Conservation (phyloP, 345 rosid genomes). For the Hibiscus syriacus region DNA sequence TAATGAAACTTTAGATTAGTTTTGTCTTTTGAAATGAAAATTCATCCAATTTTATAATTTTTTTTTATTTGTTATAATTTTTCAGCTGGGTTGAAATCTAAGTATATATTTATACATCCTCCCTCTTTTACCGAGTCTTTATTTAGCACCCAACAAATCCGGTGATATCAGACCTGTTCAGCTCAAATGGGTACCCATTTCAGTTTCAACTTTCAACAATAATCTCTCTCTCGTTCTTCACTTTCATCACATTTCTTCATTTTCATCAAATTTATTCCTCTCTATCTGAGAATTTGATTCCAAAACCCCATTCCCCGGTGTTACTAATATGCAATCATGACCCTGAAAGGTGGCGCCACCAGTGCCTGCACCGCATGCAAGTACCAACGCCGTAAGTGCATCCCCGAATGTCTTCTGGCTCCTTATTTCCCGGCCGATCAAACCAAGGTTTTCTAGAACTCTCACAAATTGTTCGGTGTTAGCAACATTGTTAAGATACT, state of each 20-base stretch:
- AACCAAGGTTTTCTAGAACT: slow-evolving; percentile 61
- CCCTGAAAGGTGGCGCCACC: slow-evolving; percentile 78
- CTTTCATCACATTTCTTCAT: not conserved
- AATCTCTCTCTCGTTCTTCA: not conserved
- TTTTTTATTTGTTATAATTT: too few relatives aligned
- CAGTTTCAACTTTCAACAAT: slow-evolving; percentile 18
- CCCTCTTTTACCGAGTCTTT: slow-evolving; percentile 32
- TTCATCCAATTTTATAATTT: too few relatives aligned
- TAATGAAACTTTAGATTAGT: too few relatives aligned
- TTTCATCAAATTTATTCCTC: not conserved
- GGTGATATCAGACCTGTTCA: slow-evolving; percentile 36
- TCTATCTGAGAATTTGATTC: not conserved
- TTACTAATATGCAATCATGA: slow-evolving; percentile 38
- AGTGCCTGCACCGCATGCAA: too few relatives aligned
- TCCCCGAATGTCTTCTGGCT: slow-evolving; percentile 72
- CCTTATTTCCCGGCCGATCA: slow-evolving; percentile 86
- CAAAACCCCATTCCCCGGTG: too few relatives aligned
- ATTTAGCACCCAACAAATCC: slow-evolving; percentile 32
- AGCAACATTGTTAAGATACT: slow-evolving; percentile 63
- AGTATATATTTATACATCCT: too few relatives aligned
- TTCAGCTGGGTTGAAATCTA: too few relatives aligned
- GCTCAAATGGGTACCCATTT: slow-evolving; percentile 21
- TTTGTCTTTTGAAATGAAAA: too few relatives aligned
- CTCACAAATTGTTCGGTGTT: slow-evolving; percentile 74
- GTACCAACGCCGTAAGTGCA: too few relatives aligned